Evolutionary conservation across 2,329 filamentous ascomycete genomes (phyloP), one percentile per base, ranked within the genome.

Genomic region (Waltergamsia citrina): DNA sequence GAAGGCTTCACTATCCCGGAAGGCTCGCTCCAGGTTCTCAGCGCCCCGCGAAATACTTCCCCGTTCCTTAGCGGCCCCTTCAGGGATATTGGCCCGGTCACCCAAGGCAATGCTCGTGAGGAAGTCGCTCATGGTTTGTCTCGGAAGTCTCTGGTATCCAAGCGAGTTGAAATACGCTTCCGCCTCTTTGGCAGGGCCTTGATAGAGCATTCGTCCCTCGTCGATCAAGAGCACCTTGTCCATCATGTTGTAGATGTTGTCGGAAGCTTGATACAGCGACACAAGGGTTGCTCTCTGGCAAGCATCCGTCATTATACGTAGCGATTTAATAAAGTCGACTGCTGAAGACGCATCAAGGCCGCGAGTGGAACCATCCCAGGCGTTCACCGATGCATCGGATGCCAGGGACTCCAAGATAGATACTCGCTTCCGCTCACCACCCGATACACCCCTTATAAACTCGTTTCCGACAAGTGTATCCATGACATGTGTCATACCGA

Each of bases 221-320:
- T 83, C 77, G 4, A 84, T 63, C 7, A 84, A 68, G 1, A 83
- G 60, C 0, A 82, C 77, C 47, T 83, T 84, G 49, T 84, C 78
- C 48, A 84, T 83, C 1, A 78, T 63, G 18, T 80, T 61, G 49
- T 81, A 82, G 38, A 84, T 82, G 17, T 70, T 74, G 36, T 84
- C 80, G 6, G 76, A 75, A 4, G 80, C 79, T 47, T 84, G 80
- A 48, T 85, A 84, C 0, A 82, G 60, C 0, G 76, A 79, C 10
- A 80, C 73, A 30, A 81, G 72, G 1, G 74, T 69, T 0, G 74
- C 59, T 4, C 79, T 56, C 1, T 74, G 72, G 4, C 74, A 56
- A 2, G 77, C 65, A 40, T 82, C 74, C 0, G 78, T 81, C 66
- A 81, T 62, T 5, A 72, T 68, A 7, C 78, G 62, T n/a, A 82